Conservation (phyloP, 495 filamentous ascomycete species). For the Rhypophila decipiens region DNA sequence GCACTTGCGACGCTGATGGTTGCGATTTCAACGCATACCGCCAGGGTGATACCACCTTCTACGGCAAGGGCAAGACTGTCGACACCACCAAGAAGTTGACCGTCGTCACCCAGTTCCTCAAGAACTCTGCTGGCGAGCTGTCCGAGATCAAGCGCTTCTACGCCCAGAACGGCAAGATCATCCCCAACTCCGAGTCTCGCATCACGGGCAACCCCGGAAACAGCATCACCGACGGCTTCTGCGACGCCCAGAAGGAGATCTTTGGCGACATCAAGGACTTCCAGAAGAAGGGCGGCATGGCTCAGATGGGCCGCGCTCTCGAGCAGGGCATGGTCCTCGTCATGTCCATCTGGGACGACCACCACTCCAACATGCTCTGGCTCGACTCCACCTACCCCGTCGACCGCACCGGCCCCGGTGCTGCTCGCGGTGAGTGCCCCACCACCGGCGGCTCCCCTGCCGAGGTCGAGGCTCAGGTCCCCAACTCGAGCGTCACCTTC, state of each 20-base stretch:
- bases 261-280: slow-evolving; percentile 60
- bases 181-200: slow-evolving; percentile 50
- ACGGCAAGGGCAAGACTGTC: slow-evolving; percentile 52
- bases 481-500: slow-evolving; percentile 47
- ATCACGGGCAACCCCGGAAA: slow-evolving; percentile 46
- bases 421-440: slow-evolving; percentile 63
- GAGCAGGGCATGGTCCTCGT: slow-evolving; percentile 64
- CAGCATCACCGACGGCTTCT: slow-evolving; percentile 57
- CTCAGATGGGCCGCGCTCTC: slow-evolving; percentile 51
- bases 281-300: slow-evolving; percentile 52
- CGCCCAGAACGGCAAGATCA: slow-evolving; percentile 60
- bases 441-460: slow-evolving; percentile 53
- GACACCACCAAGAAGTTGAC: slow-evolving; percentile 64
- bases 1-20: slow-evolving; percentile 63
- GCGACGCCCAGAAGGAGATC: slow-evolving; percentile 50
- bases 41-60: slow-evolving; percentile 57
- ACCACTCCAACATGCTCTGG: slow-evolving; percentile 76
- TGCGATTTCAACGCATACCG: slow-evolving; percentile 78
- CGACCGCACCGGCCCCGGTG: slow-evolving; percentile 46
- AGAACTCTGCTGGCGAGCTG: slow-evolving; percentile 41
- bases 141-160: slow-evolving; percentile 65
- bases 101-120: slow-evolving; percentile 67
- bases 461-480: slow-evolving; percentile 49
- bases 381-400: slow-evolving; percentile 71
- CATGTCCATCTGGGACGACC: slow-evolving; percentile 75